phyloP scores from a whole-genome alignment of 768 basidiomycete species.

The Psilocybe azurescens region DNA sequence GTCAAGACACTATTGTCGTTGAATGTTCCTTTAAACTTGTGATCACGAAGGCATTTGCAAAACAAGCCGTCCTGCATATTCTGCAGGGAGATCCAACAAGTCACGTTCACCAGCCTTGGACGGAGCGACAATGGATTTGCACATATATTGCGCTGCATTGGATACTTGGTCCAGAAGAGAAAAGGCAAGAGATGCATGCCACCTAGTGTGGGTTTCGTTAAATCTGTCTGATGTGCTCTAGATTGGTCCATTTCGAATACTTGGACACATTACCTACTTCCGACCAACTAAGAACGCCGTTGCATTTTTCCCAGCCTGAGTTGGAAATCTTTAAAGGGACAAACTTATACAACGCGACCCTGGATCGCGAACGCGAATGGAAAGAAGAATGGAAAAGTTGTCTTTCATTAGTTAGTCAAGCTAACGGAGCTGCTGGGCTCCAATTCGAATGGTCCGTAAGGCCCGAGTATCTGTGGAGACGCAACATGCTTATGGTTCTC shows the following conservation, averaged over 20 bases:
- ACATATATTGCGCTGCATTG: constrained; percentile 71
- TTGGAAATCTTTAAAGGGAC: constrained; percentile 73
- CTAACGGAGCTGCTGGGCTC: constrained; percentile 46
- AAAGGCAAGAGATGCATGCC: constrained; percentile 29
- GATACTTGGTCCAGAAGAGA: constrained; percentile 45
- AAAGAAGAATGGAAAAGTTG: constrained; percentile 66
- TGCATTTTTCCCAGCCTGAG: constrained; percentile 73
- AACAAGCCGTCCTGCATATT: constrained; percentile 45
- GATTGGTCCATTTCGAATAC: constrained; percentile 62
- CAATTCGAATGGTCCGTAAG: constrained; percentile 69
- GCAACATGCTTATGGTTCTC: background rate
- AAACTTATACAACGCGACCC: constrained; percentile 79
- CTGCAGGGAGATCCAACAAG: constrained; percentile 30
- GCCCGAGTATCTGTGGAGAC: background rate
- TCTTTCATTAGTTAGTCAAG: constrained; percentile 38
- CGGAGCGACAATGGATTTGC: constrained; percentile 71
- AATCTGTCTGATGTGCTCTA: constrained; percentile 17
- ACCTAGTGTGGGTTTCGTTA: background rate
- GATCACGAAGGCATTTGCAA: constrained; percentile 60
- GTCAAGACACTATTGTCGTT: constrained; percentile 58
- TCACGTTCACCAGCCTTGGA: constrained; percentile 44
- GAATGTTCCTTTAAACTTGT: constrained; percentile 71
- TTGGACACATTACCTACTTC: constrained; percentile 66
- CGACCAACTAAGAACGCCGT: constrained; percentile 66
- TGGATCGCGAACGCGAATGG: constrained; percentile 70